Base-by-base conservation (phyloP, 1,284 basidiomycete genomes). In the Peniophora sp. region DNA sequence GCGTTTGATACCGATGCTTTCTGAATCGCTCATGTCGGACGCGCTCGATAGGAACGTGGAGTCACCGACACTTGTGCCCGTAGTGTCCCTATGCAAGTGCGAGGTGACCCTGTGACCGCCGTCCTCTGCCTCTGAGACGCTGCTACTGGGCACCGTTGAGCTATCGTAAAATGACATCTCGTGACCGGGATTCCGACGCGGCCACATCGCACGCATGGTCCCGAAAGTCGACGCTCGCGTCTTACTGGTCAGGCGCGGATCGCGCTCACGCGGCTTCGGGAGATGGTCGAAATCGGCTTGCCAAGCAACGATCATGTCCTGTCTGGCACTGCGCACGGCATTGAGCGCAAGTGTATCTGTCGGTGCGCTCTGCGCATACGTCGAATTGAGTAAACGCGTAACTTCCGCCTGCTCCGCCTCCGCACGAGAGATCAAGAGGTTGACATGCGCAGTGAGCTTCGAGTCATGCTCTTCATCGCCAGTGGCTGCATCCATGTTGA, bases 281-380 rank as follows among this genome's bases (percentile, higher is more conserved):
- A 83, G 70, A 50, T 76, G 77, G 60, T 90, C 85, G 61, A 94
- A 92, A 60, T 92, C 88, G 52, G 81, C 78, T 63, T 97, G 94
- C 92, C 95, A 98, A 41, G 89, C 89, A n/a, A 97, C 92, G 48
- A 97, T 93, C 66, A 88, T 90, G 62, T 97, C 92, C 68, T 97
- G 95, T 41, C 95, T 77, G 52, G 85, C 84, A 3, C 90, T 83
- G 46, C 94, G 83, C 6, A 96, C 91, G 52, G 84, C 81, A 58
- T 96, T 98, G 52, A 98, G 75, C 45, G 86, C 88, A 37, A 97
- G 76, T 1, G 93, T 95, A 62, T 97, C 92, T 15, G 83, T 90
- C 46, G 87, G 79, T 0, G 82, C 65, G 0, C 92, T 87, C 54
- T 91, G 83, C 58, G 78, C 80, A 68, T 97, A 97, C 10, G 90